Conservation (phyloP, 164 flowering plant species). For the Sextonia rubra region DNA sequence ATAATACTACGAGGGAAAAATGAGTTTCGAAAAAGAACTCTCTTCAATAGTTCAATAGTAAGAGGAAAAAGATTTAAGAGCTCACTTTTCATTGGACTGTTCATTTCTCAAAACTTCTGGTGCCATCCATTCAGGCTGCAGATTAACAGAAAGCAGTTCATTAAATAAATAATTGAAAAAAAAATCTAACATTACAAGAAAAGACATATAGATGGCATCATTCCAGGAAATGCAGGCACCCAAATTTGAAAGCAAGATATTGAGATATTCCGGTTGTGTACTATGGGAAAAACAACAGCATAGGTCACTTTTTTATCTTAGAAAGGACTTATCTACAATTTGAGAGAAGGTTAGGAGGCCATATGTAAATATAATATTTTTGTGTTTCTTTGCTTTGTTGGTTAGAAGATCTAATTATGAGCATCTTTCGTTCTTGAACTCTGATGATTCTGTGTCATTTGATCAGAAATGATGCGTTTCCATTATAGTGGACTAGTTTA, state of each 20-base stretch:
- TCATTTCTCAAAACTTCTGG: constrained; percentile 97
- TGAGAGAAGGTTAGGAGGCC: too few relatives aligned
- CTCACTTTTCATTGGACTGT: constrained; percentile 96
- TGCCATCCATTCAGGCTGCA: constrained; percentile 99
- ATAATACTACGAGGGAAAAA: background rate
- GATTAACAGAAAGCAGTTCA: constrained; percentile 2
- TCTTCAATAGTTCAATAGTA: too few relatives aligned
- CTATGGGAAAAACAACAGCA: background rate
- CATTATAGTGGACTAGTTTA: too few relatives aligned
- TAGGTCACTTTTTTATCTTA: too few relatives aligned
- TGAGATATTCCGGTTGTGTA: background rate
- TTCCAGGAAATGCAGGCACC: background rate
- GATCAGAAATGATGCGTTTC: too few relatives aligned
- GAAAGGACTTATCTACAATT: too few relatives aligned
- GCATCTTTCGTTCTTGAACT: too few relatives aligned
- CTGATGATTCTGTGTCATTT: too few relatives aligned
- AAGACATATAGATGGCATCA: background rate
- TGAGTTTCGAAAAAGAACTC: too few relatives aligned
- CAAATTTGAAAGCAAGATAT: background rate
- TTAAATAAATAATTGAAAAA: background rate
- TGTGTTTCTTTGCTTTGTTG: too few relatives aligned
- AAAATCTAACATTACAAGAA: background rate
- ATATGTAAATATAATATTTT: too few relatives aligned
- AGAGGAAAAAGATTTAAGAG: constrained; percentile 1
- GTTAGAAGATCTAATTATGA: too few relatives aligned